phyloP scores from a whole-genome alignment of 345 rosid species.

The Aquilaria malaccensis region DNA sequence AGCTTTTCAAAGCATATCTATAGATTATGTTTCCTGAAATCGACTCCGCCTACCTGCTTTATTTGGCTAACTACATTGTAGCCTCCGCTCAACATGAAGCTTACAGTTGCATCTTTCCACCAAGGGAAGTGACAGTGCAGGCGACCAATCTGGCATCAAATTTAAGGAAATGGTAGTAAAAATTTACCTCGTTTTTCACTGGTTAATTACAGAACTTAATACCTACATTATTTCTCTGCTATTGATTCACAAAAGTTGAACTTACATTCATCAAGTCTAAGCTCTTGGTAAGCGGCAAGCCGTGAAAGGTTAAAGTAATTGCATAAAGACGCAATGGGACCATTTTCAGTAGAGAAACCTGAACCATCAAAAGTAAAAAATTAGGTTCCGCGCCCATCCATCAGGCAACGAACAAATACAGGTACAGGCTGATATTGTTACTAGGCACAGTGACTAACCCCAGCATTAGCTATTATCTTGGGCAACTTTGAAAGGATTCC shows the following conservation, averaged over 20 bases:
- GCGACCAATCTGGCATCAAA: constrained; percentile 47
- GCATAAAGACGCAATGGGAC: constrained; percentile 64
- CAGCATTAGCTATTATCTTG: constrained; percentile 57
- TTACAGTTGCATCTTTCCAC: constrained; percentile 82
- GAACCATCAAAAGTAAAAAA: constrained; percentile 14
- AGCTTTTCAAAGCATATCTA: too few relatives aligned
- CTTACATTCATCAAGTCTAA: constrained; percentile 80
- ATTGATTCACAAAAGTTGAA: background rate
- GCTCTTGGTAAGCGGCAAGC: constrained; percentile 40
- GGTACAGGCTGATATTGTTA: background rate
- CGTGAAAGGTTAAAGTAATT: constrained; percentile 50
- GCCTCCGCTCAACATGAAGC: constrained; percentile 76
- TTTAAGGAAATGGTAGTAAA: background rate
- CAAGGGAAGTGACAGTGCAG: constrained; percentile 77
- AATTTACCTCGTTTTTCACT: background rate
- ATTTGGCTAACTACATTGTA: constrained; percentile 60
- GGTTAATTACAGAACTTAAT: background rate
- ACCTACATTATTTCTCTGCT: background rate
- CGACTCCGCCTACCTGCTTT: constrained; percentile 36
- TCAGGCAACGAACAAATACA: background rate
- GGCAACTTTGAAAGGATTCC: constrained; percentile 63
- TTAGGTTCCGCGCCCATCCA: background rate
- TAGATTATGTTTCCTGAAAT: background rate
- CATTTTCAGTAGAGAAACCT: constrained; percentile 64
- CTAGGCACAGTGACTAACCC: constrained; percentile 37